Evolutionary conservation across 805 yeast species (phyloP), one percentile per base, ranked within the genome.

Genomic region (Kuraishia ogatae): DNA sequence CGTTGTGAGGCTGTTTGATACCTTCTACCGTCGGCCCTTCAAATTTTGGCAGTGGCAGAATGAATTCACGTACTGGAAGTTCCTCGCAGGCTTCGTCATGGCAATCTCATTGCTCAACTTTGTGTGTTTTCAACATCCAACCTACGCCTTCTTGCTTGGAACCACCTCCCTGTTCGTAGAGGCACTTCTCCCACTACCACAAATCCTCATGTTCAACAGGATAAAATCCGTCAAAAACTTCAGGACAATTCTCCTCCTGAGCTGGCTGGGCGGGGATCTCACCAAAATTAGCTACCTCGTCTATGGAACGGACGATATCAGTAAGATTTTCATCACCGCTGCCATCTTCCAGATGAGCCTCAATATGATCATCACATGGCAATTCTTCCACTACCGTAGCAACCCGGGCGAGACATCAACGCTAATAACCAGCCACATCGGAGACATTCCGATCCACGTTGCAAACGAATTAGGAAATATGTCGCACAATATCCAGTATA

Each of bases 221-320:
- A 62, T 85, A 26, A 82, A 82, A 61, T 80, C 89, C 0, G 82
- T 87, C 7, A 85, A 85, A 59, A 93, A 94, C 57, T 91, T 91
- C 71, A 85, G 90, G 62, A 74, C 84, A 53, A 81, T 93, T 26
- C 71, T 91, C 39, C 66, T 91, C 43, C 70, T 90, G 20, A 85
- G 92, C 63, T 91, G 97, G 97, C 73, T 91, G 3, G 85, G 93
- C 57, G 97, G 97, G 56, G 97, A 91, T 70, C 73, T 85, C 48
- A 79, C 89, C 46, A 92, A 92, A 66, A 80, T 89, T 23, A 74
- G 84, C 53, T 89, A 88, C 63, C 72, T 89, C 54, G 62, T 87
- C n/a, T 87, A 77, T 67, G 96, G 96, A 17, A 87, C 94, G 1
- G 79, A 78, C 54, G 78, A 87, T 60, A 80, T 88, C 28, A 84